These are phyloP conservation scores for Saccharomycopsis synnaedendra DNA, from an alignment of 805 yeast genomes.

Conservation along the genomic window DNA sequence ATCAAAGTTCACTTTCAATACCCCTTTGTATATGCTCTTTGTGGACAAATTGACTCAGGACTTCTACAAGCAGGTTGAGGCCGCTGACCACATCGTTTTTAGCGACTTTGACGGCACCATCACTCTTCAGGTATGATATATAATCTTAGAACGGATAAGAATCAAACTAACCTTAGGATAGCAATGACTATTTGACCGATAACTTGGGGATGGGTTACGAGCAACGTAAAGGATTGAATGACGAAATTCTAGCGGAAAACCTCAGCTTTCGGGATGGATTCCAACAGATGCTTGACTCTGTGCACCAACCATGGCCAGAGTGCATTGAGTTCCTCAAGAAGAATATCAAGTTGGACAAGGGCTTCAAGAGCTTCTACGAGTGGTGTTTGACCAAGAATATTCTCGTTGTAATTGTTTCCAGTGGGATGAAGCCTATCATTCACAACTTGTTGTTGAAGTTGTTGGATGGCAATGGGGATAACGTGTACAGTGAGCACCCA, in stretches of 20 bases:
- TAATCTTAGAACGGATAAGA: not conserved
- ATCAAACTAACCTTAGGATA: conserved; percentile 34
- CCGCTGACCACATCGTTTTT: conserved; percentile 49
- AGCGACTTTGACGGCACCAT: conserved; percentile 99
- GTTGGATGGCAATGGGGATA: conserved; percentile 54
- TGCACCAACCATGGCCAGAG: conserved; percentile 59
- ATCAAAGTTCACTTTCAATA: too few species aligned
- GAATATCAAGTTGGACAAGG: conserved; percentile 75
- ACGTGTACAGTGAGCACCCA: conserved; percentile 33
- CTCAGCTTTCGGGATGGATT: conserved; percentile 75
- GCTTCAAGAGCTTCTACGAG: conserved; percentile 68
- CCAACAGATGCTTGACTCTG: conserved; percentile 68
- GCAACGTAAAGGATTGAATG: conserved; percentile 55
- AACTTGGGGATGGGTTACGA: conserved; percentile 74
- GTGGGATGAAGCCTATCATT: conserved; percentile 92
- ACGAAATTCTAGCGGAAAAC: conserved; percentile 59
- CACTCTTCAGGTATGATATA: conserved; percentile 48
- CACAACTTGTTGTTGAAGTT: conserved; percentile 60
- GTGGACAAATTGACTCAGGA: conserved; percentile 1
- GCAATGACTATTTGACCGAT: conserved; percentile 88
- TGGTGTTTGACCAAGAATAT: conserved; percentile 66
- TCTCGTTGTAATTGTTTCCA: conserved; percentile 79
- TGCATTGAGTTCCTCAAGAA: conserved; percentile 62
- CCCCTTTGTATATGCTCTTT: too few species aligned
- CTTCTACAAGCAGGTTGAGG: conserved; percentile 5